These are phyloP conservation scores for Leishmania turanica DNA, from an alignment of 208 protist species.

Conservation along the genomic window DNA sequence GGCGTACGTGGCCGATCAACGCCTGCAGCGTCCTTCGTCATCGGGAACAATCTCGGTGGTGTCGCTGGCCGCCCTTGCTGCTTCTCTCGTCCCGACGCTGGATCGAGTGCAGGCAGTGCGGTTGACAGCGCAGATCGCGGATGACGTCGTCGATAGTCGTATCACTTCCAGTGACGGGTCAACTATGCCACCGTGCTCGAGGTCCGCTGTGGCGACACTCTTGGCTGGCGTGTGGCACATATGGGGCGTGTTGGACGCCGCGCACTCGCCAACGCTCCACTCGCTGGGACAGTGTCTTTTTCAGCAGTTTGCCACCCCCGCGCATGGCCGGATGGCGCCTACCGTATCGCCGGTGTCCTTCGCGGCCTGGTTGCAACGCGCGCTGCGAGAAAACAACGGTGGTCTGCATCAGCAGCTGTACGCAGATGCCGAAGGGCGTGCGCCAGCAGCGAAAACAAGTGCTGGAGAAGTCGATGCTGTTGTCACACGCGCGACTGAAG, in stretches of 20 bases:
- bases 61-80: slow-evolving; percentile 44
- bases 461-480: background rate
- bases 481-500: background rate
- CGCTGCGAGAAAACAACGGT: background rate
- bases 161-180: background rate
- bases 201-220: slow-evolving; percentile 4
- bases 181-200: background rate
- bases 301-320: background rate
- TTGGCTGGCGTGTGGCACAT: slow-evolving; percentile 33
- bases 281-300: slow-evolving; percentile 12
- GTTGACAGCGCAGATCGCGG: slow-evolving; percentile 21
- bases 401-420: slow-evolving; percentile 21
- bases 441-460: too few relatives aligned
- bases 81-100: slow-evolving; percentile 39
- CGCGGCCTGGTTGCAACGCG: slow-evolving; percentile 17
- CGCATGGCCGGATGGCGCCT: background rate
- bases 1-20: slow-evolving; percentile 45
- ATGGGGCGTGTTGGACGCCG: slow-evolving; percentile 34
- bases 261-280: slow-evolving; percentile 7
- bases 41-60: slow-evolving; percentile 39
- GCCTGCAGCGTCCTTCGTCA: slow-evolving; percentile 34
- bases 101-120: slow-evolving; percentile 38
- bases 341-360: background rate
- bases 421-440: background rate
- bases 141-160: slow-evolving; percentile 1